Percentiles rank a stretch among this genome's conserved stretches.
Evolutionary conservation across 371 early-diverging fungal genomes (phyloP).

Genomic region (Enterocytospora artemiae): DNA sequence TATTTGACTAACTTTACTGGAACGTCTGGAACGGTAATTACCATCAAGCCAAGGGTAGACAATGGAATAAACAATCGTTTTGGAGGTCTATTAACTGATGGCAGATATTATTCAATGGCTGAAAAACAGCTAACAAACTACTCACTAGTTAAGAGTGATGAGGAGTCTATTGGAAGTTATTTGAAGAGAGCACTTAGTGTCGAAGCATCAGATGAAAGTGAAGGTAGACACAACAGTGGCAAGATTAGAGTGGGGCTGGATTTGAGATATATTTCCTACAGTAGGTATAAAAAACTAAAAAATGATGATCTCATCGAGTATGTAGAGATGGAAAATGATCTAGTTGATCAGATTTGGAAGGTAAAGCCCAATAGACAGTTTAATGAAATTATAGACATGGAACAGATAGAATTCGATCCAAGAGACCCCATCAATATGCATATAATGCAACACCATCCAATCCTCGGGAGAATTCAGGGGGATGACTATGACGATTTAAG

Average conservation of each 20-base stretch:
- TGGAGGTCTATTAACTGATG: slow-evolving; percentile 66
- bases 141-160: slow-evolving; percentile 5
- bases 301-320: slow-evolving; percentile 4
- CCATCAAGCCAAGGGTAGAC: slow-evolving; percentile 40
- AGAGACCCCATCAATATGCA: too few species aligned
- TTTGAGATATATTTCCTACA: slow-evolving; percentile 38
- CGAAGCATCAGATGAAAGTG: too few species aligned
- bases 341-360: neutral
- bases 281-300: slow-evolving; percentile 60
- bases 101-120: slow-evolving; percentile 91
- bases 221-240: too few species aligned
- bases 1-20: slow-evolving; percentile 92
- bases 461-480: too few species aligned
- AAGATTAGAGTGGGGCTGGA: slow-evolving; percentile 29
- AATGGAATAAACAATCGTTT: neutral
- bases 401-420: neutral
- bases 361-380: neutral
- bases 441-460: too few species aligned
- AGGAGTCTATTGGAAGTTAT: slow-evolving; percentile 29
- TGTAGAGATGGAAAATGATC: slow-evolving; percentile 25
- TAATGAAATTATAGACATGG: neutral
- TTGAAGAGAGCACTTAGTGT: slow-evolving; percentile 17
- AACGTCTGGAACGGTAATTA: slow-evolving; percentile 76
- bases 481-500: neutral
- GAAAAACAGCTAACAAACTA: slow-evolving; percentile 66